A percentile compares a stretch with the other conserved stretches of the same genome.
These are phyloP conservation scores for Hypoxylon sp. DNA, from an alignment of 2,329 filamentous ascomycete species.

Conservation along the genomic window DNA sequence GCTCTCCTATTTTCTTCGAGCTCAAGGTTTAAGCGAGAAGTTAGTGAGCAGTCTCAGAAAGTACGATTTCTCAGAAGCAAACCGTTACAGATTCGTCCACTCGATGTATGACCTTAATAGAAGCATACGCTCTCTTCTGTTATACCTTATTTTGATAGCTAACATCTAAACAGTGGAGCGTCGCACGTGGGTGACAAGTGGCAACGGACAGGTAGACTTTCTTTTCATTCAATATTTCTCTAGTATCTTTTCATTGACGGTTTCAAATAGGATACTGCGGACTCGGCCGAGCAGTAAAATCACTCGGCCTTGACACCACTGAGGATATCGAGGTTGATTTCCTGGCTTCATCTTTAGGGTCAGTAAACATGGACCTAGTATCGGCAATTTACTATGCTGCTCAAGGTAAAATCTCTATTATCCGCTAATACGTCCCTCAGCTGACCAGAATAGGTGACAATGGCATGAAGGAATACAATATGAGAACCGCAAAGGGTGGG, in stretches of 20 bases:
- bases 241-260: slow-evolving; percentile 28
- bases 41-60: slow-evolving; percentile 78
- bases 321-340: slow-evolving; percentile 78
- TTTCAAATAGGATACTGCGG: slow-evolving; percentile 77
- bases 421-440: slow-evolving; percentile 12
- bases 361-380: slow-evolving; percentile 78
- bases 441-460: slow-evolving; percentile 56
- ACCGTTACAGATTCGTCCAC: slow-evolving; percentile 83
- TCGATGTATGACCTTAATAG: slow-evolving; percentile 74
- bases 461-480: slow-evolving; percentile 63
- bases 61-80: slow-evolving; percentile 86
- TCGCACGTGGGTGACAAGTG: slow-evolving; percentile 66
- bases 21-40: slow-evolving; percentile 74
- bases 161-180: slow-evolving; percentile 65
- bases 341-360: slow-evolving; percentile 85
- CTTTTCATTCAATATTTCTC: slow-evolving; percentile 7
- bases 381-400: slow-evolving; percentile 68
- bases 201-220: slow-evolving; percentile 59
- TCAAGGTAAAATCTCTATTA: slow-evolving; percentile 61
- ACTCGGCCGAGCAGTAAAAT: slow-evolving; percentile 75
- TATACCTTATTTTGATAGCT: slow-evolving; percentile 22
- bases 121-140: slow-evolving; percentile 11
- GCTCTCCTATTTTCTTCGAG: slow-evolving; percentile 77
- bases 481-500: slow-evolving; percentile 55
- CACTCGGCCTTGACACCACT: slow-evolving; percentile 72